Evolutionary conservation across 768 basidiomycete genomes (phyloP), one percentile per base, ranked within the genome.

Genomic region (Mycena venus): DNA sequence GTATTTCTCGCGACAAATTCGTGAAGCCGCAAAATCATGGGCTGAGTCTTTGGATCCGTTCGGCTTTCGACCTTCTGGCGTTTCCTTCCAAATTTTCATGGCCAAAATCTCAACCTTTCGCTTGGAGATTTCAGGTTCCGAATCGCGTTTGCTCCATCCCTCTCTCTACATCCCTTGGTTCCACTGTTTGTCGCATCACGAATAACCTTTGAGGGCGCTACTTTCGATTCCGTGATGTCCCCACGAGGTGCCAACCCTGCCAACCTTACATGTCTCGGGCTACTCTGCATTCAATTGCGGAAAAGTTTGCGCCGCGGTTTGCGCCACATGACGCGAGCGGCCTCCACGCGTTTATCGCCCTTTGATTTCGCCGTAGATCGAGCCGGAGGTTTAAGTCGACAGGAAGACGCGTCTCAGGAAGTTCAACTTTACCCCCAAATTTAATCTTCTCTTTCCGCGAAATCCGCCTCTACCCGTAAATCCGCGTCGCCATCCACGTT

Each of bases 241-340:
- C 61, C 69, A 70, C 61, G 69, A 70, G 61, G 61, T 31, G 51
- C 31, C 2, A 29, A 14, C 68, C 68, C 68, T 70, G 58, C 31
- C 34, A 44, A 51, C 58, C 60, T 62, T 70, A 62, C 17, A 62
- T 62, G 59, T 51, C 34, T 25, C 19, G 19, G 40, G 6, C 27
- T 27, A 7, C 47, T 38, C 10, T 70, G 40, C 38, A 55, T 62
- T 49, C 17, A 12, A 23, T 36, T 60, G 44, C 31, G n/a, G 15
- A 23, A 62, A 70, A 70, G 44, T 40, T 70, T 61, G 29, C 44
- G 34, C 60, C 68, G 68, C 27, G 49, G 47, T n/a, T 21, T 51
- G 31, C 68, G 68, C 68, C 68, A 70, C 68, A 68, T 68, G 66
- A 68, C 44, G 44, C 55, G 66, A 56, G 55, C 49, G 23, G 40